Percentiles rank a stretch among this genome's conserved stretches.
These are phyloP conservation scores for Puccinia hordei DNA, from an alignment of 1,284 basidiomycete genomes.

Conservation along the genomic window DNA sequence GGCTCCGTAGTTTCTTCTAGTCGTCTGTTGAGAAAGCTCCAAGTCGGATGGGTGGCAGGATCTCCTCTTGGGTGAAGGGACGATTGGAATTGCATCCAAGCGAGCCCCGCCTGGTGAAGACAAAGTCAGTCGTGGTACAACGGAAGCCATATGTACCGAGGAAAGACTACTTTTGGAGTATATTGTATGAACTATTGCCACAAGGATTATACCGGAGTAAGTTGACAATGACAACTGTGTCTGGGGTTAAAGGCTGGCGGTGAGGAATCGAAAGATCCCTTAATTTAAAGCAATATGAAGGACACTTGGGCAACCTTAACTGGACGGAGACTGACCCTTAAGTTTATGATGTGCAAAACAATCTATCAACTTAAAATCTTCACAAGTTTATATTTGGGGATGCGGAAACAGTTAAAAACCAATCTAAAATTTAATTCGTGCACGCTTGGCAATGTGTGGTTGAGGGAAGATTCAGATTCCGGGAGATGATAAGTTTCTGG, in stretches of 20 bases:
- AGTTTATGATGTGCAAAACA: not conserved
- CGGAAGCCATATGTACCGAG: conserved; percentile 21
- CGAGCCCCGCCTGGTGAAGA: not conserved
- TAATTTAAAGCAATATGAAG: not conserved
- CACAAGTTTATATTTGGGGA: not conserved
- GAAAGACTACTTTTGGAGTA: not conserved
- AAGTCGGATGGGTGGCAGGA: conserved; percentile 10
- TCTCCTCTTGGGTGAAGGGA: not conserved
- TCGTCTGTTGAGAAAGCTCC: not conserved
- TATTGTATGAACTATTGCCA: not conserved
- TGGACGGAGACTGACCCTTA: not conserved
- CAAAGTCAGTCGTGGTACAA: conserved; percentile 9
- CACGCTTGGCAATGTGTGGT: not conserved
- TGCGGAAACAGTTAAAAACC: not conserved
- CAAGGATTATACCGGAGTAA: not conserved
- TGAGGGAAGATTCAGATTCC: not conserved
- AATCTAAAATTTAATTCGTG: conserved; percentile 4
- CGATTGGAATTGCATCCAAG: conserved; percentile 4
- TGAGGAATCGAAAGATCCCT: not conserved
- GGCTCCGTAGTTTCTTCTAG: not conserved
- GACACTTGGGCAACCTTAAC: not conserved
- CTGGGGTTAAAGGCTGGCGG: not conserved
- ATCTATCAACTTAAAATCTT: not conserved
- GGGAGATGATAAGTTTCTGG: not conserved
- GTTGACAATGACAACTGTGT: not conserved